These are phyloP conservation scores for Xylariaceae sp. DNA, from an alignment of 2,329 filamentous ascomycete species.

Conservation along the genomic window DNA sequence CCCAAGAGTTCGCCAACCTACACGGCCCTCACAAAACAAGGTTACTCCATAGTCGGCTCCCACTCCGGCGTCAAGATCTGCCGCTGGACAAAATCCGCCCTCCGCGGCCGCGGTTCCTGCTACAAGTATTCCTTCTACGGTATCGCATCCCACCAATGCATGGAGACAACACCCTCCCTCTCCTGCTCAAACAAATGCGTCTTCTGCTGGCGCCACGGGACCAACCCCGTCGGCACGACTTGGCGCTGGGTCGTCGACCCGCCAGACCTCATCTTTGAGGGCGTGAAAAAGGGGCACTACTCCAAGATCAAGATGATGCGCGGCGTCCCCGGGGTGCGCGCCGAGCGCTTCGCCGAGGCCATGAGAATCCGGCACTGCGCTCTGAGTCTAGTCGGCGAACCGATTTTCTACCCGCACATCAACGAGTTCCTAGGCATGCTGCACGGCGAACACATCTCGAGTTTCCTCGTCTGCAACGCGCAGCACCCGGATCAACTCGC, in stretches of 20 bases:
- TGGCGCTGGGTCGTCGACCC: constrained; percentile 97
- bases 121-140: constrained; percentile 99
- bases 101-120: constrained; percentile 88
- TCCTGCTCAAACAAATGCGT: constrained; percentile 98
- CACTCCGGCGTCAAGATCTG: constrained; percentile 98
- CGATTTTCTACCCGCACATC: constrained; percentile 98
- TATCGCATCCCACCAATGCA: constrained; percentile 93
- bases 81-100: constrained; percentile 95
- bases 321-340: constrained; percentile 85
- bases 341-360: constrained; percentile 87
- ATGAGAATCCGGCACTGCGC: constrained; percentile 94
- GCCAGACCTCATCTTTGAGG: constrained; percentile 82
- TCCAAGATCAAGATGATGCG: constrained; percentile 97
- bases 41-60: constrained; percentile 90
- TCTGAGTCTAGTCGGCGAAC: constrained; percentile 86
- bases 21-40: constrained; percentile 86
- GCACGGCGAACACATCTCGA: constrained; percentile 82
- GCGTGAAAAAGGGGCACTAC: constrained; percentile 89
- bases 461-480: constrained; percentile 94
- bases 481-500: constrained; percentile 91
- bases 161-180: constrained; percentile 94
- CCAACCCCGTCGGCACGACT: constrained; percentile 92
- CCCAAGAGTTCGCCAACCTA: constrained; percentile 87
- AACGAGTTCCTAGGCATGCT: constrained; percentile 85
- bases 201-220: constrained; percentile 98